A percentile compares a stretch with the other conserved stretches of the same genome.
Evolutionary conservation across 768 basidiomycete genomes (phyloP).

Genomic region (Boletus insuetus): DNA sequence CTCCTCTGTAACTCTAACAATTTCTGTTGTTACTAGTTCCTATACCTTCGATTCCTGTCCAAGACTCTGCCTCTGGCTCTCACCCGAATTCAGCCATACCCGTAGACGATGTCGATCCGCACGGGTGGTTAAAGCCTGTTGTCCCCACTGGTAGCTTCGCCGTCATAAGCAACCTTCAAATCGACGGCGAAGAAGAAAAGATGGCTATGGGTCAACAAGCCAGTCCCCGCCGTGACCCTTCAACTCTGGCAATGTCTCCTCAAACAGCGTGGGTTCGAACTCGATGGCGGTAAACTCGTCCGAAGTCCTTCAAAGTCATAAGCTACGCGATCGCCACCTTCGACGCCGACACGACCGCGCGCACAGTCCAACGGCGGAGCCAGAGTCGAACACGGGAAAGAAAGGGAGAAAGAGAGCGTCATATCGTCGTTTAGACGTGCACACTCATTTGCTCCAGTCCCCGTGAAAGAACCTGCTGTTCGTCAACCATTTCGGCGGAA

Average conservation of each 20-base stretch:
- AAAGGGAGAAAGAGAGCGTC: slow-evolving; percentile 34
- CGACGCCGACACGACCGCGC: slow-evolving; percentile 15
- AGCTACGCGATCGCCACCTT: slow-evolving; percentile 18
- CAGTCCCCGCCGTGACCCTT: slow-evolving; percentile 59
- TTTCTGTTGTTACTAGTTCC: slow-evolving; percentile 7
- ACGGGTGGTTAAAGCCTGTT: slow-evolving; percentile 16
- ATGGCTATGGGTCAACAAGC: slow-evolving; percentile 54
- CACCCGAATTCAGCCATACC: slow-evolving; percentile 13
- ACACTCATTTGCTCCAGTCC: slow-evolving; percentile 58
- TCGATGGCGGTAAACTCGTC: slow-evolving; percentile 54
- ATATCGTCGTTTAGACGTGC: slow-evolving; percentile 61
- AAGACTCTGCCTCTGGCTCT: slow-evolving; percentile 15
- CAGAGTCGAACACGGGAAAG: slow-evolving; percentile 5
- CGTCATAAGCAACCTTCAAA: slow-evolving; percentile 18
- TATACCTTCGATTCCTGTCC: slow-evolving; percentile 6
- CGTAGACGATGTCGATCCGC: slow-evolving; percentile 12
- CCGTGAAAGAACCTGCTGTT: slow-evolving; percentile 22
- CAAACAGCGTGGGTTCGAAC: slow-evolving; percentile 62
- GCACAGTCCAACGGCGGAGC: neutral
- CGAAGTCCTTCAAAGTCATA: slow-evolving; percentile 56
- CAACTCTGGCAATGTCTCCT: slow-evolving; percentile 73
- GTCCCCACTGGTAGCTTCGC: slow-evolving; percentile 17
- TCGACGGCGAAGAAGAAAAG: slow-evolving; percentile 45
- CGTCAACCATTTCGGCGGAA: slow-evolving; percentile 49
- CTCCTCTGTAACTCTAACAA: neutral